Base-by-base conservation (phyloP, 768 basidiomycete genomes). In the Podaxis sp. region DNA sequence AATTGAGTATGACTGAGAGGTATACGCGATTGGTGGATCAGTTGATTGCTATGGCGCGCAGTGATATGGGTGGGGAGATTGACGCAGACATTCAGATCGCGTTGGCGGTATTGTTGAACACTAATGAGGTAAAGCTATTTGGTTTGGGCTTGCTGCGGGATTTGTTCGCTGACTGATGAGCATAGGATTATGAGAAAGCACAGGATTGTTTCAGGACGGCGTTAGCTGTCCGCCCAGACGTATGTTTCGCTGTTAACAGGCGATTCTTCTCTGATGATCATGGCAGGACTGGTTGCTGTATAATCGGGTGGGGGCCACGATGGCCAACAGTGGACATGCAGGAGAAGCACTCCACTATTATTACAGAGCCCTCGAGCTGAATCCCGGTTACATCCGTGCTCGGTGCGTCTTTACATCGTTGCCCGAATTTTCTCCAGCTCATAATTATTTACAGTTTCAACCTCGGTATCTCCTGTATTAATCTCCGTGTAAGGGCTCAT, bases 41-140 rank as follows among this genome's bases (percentile, higher is more conserved):
- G 68, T 76, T 99, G 69, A 92, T 99, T 66, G 80, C 78, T 15
- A 89, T 98, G 83, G 96, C 89, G 44, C 80, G 87, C 67, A 80
- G 79, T 65, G 79, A 83, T 65, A 77, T 77, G 20, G 79, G 76
- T 44, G 84, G 81, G 3, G 80, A 81, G 57, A 83, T 99, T 24
- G 97, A 99, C 73, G 89, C 96, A 8, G 96, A 99, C 73, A 87
- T 96, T 30, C 97, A 99, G 76, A 87, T 99, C 54, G 97, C 95
- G 4, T 80, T 99, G 55, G 96, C 95, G 3, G 90, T 99, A 41
- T 71, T 99, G 69, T 82, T 99, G 73, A 99, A 97, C 74, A 86
- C 91, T 8, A 93, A 88, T 62, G 96, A 97, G 81, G 94, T 93
- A 64, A 26, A 78, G 68, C 3, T 40, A n/a, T 20, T 57, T 62